Percentiles rank a stretch among this genome's conserved stretches.
phyloP scores from a whole-genome alignment of 306 rosid species.

The Castanea mollissima region DNA sequence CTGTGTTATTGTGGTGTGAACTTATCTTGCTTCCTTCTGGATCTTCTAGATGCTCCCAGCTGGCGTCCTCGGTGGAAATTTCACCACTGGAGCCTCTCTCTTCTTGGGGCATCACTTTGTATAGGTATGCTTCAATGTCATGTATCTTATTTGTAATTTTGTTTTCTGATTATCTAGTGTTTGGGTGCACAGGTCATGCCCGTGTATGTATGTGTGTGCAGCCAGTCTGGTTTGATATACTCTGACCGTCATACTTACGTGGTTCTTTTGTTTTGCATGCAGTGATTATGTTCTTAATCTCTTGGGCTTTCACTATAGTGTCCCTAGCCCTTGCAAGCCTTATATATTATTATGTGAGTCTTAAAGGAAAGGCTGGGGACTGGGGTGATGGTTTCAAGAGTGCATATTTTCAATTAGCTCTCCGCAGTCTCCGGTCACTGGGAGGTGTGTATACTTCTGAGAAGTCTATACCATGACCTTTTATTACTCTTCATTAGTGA shows the following conservation, averaged over 20 bases:
- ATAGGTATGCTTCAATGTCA: conserved; percentile 54
- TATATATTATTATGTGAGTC: conserved; percentile 89
- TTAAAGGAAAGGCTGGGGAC: conserved; percentile 99
- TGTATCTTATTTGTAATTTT: background rate
- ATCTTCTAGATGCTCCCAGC: conserved; percentile 99
- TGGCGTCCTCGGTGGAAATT: conserved; percentile 99
- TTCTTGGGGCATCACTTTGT: conserved; percentile 92
- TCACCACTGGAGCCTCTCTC: conserved; percentile 98
- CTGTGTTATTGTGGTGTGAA: conserved; percentile 96
- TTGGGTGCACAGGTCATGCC: background rate
- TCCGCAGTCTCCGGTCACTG: conserved; percentile 94
- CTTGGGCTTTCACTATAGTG: conserved; percentile 96
- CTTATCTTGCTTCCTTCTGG: conserved; percentile 99
- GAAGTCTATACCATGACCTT: background rate
- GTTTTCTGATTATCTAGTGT: conserved; percentile 3
- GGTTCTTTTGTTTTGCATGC: conserved; percentile 35
- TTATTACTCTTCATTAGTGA: conserved; percentile 10
- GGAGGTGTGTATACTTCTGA: conserved; percentile 63
- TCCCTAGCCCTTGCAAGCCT: conserved; percentile 95
- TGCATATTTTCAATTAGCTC: conserved; percentile 98
- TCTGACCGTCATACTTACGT: conserved; percentile 9
- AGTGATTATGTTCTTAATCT: conserved; percentile 99
- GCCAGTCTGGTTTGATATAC: conserved; percentile 15
- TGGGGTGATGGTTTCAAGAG: conserved; percentile 99
- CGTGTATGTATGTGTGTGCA: conserved; percentile 5